Percentiles rank a stretch among this genome's conserved stretches.
Evolutionary conservation across 225 moss, liverwort and hornwort species (phyloP).

Genomic region (Marchantia polymorpha): DNA sequence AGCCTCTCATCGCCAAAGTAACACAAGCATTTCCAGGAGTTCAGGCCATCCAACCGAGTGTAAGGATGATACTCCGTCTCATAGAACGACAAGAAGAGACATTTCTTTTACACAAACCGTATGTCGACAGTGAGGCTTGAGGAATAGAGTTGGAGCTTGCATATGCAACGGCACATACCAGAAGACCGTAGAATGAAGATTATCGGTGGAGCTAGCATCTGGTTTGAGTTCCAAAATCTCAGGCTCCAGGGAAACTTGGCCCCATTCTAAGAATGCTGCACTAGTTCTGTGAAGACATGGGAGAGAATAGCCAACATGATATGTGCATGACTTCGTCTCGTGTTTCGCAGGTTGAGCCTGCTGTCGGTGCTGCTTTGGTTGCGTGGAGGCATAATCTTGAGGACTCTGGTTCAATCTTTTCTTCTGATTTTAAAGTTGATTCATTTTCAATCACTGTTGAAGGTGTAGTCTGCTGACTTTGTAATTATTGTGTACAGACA

Average conservation of each 20-base stretch:
- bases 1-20: conserved; percentile 60
- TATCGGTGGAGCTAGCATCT: too few species aligned
- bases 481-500: neutral
- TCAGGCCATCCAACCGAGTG: conserved; percentile 61
- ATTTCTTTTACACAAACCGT: neutral
- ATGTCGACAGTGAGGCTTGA: neutral
- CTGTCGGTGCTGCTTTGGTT: conserved; percentile 86
- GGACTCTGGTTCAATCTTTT: neutral
- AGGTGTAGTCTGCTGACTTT: neutral
- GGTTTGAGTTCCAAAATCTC: too few species aligned
- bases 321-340: neutral
- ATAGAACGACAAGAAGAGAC: neutral
- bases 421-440: neutral
- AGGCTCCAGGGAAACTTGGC: too few species aligned
- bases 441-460: neutral
- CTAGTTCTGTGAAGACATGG: neutral
- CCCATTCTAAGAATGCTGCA: too few species aligned
- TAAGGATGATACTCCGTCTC: conserved; percentile 17
- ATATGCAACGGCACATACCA: neutral
- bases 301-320: neutral
- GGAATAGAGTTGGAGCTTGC: too few species aligned
- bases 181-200: too few species aligned
- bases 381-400: conserved; percentile 70
- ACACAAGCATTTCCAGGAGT: conserved; percentile 62
- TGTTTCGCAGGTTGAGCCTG: conserved; percentile 71